A percentile compares a stretch with the other conserved stretches of the same genome.
These are phyloP conservation scores for Xylaria flabelliformis DNA, from an alignment of 495 filamentous ascomycete genomes.

Conservation along the genomic window DNA sequence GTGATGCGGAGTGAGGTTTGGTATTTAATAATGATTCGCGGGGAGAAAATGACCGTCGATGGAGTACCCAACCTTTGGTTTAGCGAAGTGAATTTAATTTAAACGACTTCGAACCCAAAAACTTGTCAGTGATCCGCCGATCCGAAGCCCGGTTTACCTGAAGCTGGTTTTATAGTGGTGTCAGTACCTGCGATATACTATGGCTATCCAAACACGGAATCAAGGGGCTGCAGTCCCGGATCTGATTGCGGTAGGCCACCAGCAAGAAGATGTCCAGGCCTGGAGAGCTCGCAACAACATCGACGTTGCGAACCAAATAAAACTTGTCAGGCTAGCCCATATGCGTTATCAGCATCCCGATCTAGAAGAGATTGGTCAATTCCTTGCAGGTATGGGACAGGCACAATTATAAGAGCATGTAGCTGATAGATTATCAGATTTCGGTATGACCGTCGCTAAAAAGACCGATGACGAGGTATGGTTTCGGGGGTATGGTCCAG, in stretches of 20 bases:
- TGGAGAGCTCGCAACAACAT: conserved; percentile 28
- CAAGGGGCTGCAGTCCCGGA: conserved; percentile 23
- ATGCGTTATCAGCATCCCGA: conserved; percentile 35
- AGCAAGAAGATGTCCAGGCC: conserved; percentile 20
- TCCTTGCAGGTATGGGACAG: conserved; percentile 26
- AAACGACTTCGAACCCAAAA: not conserved
- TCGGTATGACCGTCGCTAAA: conserved; percentile 46
- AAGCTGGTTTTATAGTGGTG: not conserved
- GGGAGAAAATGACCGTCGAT: not conserved
- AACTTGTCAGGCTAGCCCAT: conserved; percentile 30
- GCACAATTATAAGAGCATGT: not conserved
- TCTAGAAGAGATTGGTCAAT: conserved; percentile 31
- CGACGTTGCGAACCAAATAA: conserved; percentile 20
- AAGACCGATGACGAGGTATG: conserved; percentile 45
- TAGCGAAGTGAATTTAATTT: conserved; percentile 13
- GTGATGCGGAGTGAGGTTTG: not conserved
- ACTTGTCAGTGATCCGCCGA: not conserved
- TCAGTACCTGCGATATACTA: not conserved
- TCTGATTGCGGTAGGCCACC: conserved; percentile 21
- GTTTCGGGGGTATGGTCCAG: conserved; percentile 53
- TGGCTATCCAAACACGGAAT: conserved; percentile 18
- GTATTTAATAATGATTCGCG: conserved; percentile 18
- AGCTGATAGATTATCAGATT: conserved; percentile 36
- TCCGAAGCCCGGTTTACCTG: not conserved
- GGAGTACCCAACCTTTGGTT: not conserved